Evolutionary conservation across 768 basidiomycete genomes (phyloP), one percentile per base, ranked within the genome.

Genomic region (Mycena kentingensis): DNA sequence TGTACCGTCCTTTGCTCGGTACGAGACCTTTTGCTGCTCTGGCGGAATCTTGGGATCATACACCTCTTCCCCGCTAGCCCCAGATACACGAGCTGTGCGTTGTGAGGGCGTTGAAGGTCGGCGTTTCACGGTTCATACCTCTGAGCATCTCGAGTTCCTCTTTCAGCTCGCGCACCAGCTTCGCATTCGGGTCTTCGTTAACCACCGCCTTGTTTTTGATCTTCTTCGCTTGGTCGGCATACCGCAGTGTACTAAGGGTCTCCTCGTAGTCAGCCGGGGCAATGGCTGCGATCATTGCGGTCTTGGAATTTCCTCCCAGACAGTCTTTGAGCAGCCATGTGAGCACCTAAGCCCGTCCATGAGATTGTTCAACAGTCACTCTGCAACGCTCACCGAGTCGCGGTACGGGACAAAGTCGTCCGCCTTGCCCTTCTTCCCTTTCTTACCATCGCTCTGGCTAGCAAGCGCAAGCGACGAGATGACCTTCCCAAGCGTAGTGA

Each of bases 181-280:
- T 98, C 66, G 96, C 96, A 64, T 98, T 99, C 27, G 97, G 97
- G 80, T 99, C 97, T 75, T 99, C 97, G 73, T 99, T 99, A 60
- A 99, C 91, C 52, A 98, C 85, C 15, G 97, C 96, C 76, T 98
- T 96, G 73, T 98, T 99, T 85, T 95, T 98, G 74, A 99, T 99
- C 86, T 96, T 96, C 87, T 99, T 99, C 28, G 96, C 95, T 68
- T 93, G 93, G 78, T 97, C 94, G 61, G 97, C 97, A 71, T 99
- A 98, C 5, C 97, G 89, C 52, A 99, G 76, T 2, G 96, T 98
- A 71, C 93, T 93, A 55, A 98, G 76, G 15, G 96, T 98, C 70
- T 98, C 96, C 60, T 98, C 96, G 65, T 98, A 98, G 73, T 98
- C 94, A 39, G 94, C 95, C n/a, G 94, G 95, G 38, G 93, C 86